Conservation (phyloP, 345 rosid genomes). For the Cardamine chenopodiifolia region DNA sequence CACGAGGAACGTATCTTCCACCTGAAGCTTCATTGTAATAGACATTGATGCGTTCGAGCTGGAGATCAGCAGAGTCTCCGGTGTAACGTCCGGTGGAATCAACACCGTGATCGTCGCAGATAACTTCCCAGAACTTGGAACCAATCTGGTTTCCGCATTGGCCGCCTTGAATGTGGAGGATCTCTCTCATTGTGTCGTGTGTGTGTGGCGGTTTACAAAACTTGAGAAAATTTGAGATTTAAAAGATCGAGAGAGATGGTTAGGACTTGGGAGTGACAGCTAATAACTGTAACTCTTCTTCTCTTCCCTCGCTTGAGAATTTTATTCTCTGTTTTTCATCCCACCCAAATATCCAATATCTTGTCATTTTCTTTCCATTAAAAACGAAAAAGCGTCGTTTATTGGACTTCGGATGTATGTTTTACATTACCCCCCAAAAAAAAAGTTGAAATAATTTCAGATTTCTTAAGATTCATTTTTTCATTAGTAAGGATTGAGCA, state of each 20-base stretch:
- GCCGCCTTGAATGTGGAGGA: constrained; percentile 34
- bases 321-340: not conserved
- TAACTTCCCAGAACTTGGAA: constrained; percentile 33
- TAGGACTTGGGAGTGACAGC: not conserved
- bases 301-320: not conserved
- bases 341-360: not conserved
- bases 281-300: not conserved
- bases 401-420: too few relatives aligned
- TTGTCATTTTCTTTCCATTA: not conserved
- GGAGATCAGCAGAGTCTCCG: constrained; percentile 21
- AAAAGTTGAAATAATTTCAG: too few relatives aligned
- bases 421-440: not conserved
- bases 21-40: constrained; percentile 34
- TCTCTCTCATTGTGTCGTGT: constrained; percentile 16
- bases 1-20: constrained; percentile 34
- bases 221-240: not conserved
- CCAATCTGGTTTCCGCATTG: constrained; percentile 39
- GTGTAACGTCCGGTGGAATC: constrained; percentile 25
- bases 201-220: not conserved
- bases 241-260: not conserved
- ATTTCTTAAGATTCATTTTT: not conserved
- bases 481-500: not conserved
- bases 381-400: too few relatives aligned
- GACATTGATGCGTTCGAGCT: constrained; percentile 33
- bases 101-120: constrained; percentile 34